These are phyloP conservation scores for Phaeodactylum tricornutum DNA, from an alignment of 108 stramenopile genomes.

Conservation along the genomic window DNA sequence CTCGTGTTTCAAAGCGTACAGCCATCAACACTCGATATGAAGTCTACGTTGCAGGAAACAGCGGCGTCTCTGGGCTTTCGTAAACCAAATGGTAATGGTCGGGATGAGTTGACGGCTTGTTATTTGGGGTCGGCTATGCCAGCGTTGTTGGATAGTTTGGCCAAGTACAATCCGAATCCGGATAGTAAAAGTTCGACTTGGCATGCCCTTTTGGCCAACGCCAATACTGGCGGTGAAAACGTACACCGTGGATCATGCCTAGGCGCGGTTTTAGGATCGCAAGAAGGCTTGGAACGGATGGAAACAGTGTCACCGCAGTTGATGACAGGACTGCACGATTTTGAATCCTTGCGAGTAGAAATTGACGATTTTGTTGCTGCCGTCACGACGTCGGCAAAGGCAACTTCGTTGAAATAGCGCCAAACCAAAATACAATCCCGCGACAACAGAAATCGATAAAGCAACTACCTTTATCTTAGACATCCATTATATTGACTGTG, in stretches of 20 bases:
- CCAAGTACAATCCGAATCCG: constrained; percentile 40
- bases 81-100: constrained; percentile 5
- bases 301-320: constrained; percentile 30
- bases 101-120: constrained; percentile 44
- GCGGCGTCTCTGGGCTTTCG: constrained; percentile 7
- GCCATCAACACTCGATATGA: neutral
- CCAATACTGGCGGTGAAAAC: constrained; percentile 88
- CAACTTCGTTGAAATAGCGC: too few relatives aligned
- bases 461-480: too few relatives aligned
- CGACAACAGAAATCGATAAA: too few relatives aligned
- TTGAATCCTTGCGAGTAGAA: constrained; percentile 29
- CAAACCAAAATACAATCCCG: too few relatives aligned
- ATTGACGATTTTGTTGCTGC: constrained; percentile 53
- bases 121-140: constrained; percentile 64
- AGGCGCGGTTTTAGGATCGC: constrained; percentile 75
- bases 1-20: constrained; percentile 7
- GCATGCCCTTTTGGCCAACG: constrained; percentile 64
- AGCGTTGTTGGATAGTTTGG: constrained; percentile 48
- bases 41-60: neutral
- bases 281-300: constrained; percentile 21
- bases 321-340: constrained; percentile 35
- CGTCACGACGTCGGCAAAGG: too few relatives aligned
- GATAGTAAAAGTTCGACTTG: constrained; percentile 26
- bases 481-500: too few relatives aligned
- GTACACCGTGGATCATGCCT: constrained; percentile 73